Base-by-base conservation (phyloP, 2,329 filamentous ascomycete genomes). In the Knufia petricola region DNA sequence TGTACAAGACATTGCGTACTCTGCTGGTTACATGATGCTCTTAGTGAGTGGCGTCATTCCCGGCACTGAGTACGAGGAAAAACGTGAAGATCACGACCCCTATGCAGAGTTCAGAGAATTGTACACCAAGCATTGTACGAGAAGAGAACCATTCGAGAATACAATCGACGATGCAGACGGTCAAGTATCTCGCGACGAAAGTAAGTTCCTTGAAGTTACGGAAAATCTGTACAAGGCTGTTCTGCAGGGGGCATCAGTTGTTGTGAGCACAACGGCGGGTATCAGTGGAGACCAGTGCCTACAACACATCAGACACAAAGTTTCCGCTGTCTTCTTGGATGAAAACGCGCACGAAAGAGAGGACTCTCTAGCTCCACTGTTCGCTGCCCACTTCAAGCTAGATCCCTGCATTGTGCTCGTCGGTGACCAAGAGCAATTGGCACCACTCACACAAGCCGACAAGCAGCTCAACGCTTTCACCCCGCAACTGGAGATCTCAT, bases 341-440 rank as follows among this genome's bases (percentile, higher is more conserved):
- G 40, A 43, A 19, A 31, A 26, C n/a, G 40, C 23, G 4, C 40
- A 31, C 40, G 40, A 43, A 23, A 3, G 19, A 28, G 40, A 43
- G 15, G 19, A 43, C n/a, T 10, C 21, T 3, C 40, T 43, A 8
- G 21, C 26, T 23, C 40, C 40, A 3, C 17, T 43, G 3, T 15
- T 43, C 15, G 40, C 40, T 15, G 40, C 40, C 6, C 23, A 7
- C 12, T 43, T 43, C 13, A 26, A 12, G 6, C n/a, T 26, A 28
- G 17, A 43, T n/a, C 40, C 40, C 3, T 28, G 23, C 23, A 43
- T 43, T 8, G 26, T 43, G 10, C 3, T 43, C 13, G 8, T 43
- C 23, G 40, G 40, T 7, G 40, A 43, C 19, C 26, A 28, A 19
- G 13, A 43, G 6, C 40, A 43, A 23, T 17, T 31, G 6, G 9